Percentiles rank a stretch among this genome's conserved stretches.
These are phyloP conservation scores for Ophiostoma piceae DNA, from an alignment of 2,329 filamentous ascomycete genomes.

Conservation along the genomic window DNA sequence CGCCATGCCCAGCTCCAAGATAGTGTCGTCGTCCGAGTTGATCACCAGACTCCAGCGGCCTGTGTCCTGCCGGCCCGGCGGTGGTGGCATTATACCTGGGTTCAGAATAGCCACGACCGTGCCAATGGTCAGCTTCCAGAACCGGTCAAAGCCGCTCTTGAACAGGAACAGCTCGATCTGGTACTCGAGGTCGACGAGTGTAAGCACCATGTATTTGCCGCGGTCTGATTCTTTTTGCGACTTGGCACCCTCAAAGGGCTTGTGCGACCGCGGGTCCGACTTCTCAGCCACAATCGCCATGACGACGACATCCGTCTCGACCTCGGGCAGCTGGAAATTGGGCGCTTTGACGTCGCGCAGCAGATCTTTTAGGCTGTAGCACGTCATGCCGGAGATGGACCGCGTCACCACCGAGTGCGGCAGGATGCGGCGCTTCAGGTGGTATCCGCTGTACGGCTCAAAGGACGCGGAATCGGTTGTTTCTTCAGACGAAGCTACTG, in stretches of 20 bases:
- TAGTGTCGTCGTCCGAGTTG: conserved; percentile 77
- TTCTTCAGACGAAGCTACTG: background rate
- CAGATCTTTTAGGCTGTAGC: conserved; percentile 73
- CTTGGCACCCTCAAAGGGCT: conserved; percentile 38
- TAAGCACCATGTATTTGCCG: conserved; percentile 90
- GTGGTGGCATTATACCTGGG: conserved; percentile 83
- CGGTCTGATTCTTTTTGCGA: conserved; percentile 40
- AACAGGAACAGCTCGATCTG: conserved; percentile 91
- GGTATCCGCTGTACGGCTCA: conserved; percentile 79
- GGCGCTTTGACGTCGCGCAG: conserved; percentile 77
- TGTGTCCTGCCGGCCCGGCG: conserved; percentile 66
- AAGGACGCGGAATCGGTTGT: conserved; percentile 46
- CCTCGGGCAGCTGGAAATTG: conserved; percentile 70
- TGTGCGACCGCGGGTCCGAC: conserved; percentile 66
- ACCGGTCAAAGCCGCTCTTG: conserved; percentile 80
- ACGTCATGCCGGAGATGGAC: conserved; percentile 70
- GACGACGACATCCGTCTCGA: conserved; percentile 84
- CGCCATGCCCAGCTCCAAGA: conserved; percentile 81
- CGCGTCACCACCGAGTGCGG: conserved; percentile 75
- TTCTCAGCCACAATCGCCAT: conserved; percentile 85
- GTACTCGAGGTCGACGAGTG: conserved; percentile 80
- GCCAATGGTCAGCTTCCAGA: conserved; percentile 90
- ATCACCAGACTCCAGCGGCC: conserved; percentile 82
- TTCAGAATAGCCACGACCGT: conserved; percentile 90
- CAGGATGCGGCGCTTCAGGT: conserved; percentile 76